phyloP scores from a whole-genome alignment of 768 basidiomycete species.

The Piloderma croceum region DNA sequence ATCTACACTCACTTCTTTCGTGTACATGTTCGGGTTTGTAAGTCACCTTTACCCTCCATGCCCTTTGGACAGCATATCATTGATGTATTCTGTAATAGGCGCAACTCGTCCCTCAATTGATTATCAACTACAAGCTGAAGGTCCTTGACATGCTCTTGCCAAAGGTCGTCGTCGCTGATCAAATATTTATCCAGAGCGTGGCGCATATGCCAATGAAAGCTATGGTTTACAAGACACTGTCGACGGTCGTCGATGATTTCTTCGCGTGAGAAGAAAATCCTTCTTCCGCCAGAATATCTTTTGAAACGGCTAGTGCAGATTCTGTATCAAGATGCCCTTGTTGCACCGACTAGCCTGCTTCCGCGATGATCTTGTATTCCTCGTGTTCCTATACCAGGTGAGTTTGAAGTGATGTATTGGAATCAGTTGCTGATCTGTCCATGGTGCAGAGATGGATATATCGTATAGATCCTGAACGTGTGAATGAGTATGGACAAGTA shows the following conservation, averaged over 20 bases:
- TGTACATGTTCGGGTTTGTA: slow-evolving; percentile 97
- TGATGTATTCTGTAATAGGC: slow-evolving; percentile 41
- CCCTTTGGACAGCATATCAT: slow-evolving; percentile 11
- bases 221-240: slow-evolving; percentile 92
- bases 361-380: slow-evolving; percentile 87
- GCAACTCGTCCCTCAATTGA: slow-evolving; percentile 80
- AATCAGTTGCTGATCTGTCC: slow-evolving; percentile 9
- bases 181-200: slow-evolving; percentile 56
- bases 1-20: slow-evolving; percentile 86
- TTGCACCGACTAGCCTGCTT: slow-evolving; percentile 88
- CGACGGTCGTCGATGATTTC: slow-evolving; percentile 88
- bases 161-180: background rate
- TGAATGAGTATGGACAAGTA: slow-evolving; percentile 96
- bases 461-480: slow-evolving; percentile 87
- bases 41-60: slow-evolving; percentile 33
- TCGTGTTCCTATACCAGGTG: slow-evolving; percentile 90
- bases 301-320: slow-evolving; percentile 40
- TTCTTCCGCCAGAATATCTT: slow-evolving; percentile 4
- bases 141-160: slow-evolving; percentile 37
- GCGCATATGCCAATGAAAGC: slow-evolving; percentile 99
- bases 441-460: slow-evolving; percentile 91
- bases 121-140: slow-evolving; percentile 98
- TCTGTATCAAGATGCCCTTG: slow-evolving; percentile 96
- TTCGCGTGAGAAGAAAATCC: slow-evolving; percentile 58
- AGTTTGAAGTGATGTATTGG: no score